Percentiles rank a stretch among this genome's conserved stretches.
Evolutionary conservation across 257 asterid genomes (phyloP).

Genomic region (Ilex asprella): DNA sequence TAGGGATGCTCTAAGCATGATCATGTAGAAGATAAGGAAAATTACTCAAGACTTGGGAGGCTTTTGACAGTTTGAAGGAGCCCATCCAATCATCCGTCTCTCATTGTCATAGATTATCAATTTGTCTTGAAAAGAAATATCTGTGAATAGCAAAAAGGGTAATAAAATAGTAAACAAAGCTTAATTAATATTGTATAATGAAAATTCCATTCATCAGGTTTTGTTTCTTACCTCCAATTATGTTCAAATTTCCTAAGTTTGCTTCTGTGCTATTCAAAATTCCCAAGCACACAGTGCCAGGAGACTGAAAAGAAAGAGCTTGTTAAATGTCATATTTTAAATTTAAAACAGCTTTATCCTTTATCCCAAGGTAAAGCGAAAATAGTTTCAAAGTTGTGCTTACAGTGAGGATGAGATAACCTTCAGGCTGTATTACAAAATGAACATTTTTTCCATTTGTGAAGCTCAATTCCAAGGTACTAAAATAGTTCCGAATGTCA

Average conservation of each 20-base stretch:
- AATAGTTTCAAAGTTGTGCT: neutral
- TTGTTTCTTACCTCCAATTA: neutral
- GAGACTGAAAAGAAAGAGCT: neutral
- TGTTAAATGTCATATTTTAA: too few relatives aligned
- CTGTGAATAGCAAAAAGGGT: neutral
- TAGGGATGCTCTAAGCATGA: too few relatives aligned
- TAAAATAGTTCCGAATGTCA: neutral
- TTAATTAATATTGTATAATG: too few relatives aligned
- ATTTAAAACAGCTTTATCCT: too few relatives aligned
- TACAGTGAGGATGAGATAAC: neutral
- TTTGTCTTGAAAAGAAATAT: neutral
- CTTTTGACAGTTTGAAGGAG: neutral
- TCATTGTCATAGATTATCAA: neutral
- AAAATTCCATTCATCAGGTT: too few relatives aligned
- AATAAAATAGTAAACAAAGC: too few relatives aligned
- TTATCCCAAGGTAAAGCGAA: neutral
- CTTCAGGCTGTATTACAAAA: neutral
- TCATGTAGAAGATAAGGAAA: too few relatives aligned
- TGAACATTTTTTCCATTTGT: neutral
- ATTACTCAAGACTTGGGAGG: neutral
- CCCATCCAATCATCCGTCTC: neutral
- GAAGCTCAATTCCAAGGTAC: neutral
- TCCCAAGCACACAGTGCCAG: neutral
- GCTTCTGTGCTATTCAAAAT: neutral
- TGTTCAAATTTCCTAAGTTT: neutral